Evolutionary conservation across 495 filamentous ascomycete species (phyloP).

Genomic region (Annulohypoxylon bovei): DNA sequence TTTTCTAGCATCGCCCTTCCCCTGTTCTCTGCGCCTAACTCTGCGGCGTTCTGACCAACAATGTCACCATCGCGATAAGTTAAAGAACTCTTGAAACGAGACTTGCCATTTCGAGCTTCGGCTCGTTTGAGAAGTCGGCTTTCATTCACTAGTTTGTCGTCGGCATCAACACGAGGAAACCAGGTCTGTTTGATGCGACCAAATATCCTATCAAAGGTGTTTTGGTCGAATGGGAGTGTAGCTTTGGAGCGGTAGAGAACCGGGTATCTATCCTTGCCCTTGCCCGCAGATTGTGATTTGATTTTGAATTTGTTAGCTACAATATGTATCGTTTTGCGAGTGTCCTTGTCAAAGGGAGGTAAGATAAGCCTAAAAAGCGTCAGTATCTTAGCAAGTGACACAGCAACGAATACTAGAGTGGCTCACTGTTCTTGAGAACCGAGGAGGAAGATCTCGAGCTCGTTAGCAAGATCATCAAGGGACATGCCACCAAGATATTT

Average conservation of each 20-base stretch:
- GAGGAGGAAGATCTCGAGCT: constrained; percentile 76
- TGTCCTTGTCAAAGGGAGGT: constrained; percentile 82
- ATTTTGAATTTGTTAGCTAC: constrained; percentile 74
- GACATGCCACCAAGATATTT: constrained; percentile 81
- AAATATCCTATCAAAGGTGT: constrained; percentile 54
- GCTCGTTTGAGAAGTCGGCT: constrained; percentile 34
- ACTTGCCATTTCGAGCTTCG: constrained; percentile 28
- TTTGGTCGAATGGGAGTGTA: constrained; percentile 65
- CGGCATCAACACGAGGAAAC: constrained; percentile 59
- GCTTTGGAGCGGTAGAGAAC: constrained; percentile 76
- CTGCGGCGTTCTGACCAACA: constrained; percentile 84
- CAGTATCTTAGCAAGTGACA: constrained; percentile 21
- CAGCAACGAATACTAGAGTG: not conserved
- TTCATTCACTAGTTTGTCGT: constrained; percentile 48
- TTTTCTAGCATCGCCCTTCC: constrained; percentile 92
- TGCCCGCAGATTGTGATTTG: constrained; percentile 86
- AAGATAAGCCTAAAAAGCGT: constrained; percentile 69
- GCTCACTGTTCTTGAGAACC: constrained; percentile 71
- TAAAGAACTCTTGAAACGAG: constrained; percentile 53
- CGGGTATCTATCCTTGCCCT: constrained; percentile 76
- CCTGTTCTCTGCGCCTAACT: constrained; percentile 83
- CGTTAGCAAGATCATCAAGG: constrained; percentile 72
- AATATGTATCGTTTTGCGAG: constrained; percentile 80
- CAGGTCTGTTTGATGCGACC: constrained; percentile 55
- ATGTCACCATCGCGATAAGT: constrained; percentile 87